These are phyloP conservation scores for Lecanoromycetidae sp. DNA, from an alignment of 2,329 filamentous ascomycete genomes.

Conservation along the genomic window DNA sequence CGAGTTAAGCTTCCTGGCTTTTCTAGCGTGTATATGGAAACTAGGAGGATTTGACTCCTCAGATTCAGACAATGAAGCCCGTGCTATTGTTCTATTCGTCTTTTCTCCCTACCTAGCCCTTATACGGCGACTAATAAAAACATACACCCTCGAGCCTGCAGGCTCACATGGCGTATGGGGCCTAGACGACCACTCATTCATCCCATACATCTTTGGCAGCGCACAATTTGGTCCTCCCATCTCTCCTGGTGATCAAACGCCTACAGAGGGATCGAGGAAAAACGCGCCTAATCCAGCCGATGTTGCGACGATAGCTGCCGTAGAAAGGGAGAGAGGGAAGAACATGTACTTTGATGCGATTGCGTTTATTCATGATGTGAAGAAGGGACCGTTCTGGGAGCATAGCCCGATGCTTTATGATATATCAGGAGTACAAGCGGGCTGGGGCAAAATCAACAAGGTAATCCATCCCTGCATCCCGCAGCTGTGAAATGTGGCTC, in stretches of 20 bases:
- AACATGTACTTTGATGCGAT: conserved; percentile 94
- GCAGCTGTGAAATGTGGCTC: too few relatives aligned
- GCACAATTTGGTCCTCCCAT: conserved; percentile 77
- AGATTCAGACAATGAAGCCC: conserved; percentile 48
- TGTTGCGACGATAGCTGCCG: conserved; percentile 52
- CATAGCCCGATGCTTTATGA: conserved; percentile 92
- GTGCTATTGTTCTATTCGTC: conserved; percentile 67
- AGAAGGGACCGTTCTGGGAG: conserved; percentile 92
- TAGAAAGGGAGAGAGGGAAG: conserved; percentile 50
- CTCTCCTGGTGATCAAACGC: conserved; percentile 42
- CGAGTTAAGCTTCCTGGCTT: conserved; percentile 88
- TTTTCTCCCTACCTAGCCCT: conserved; percentile 70
- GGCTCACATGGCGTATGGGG: conserved; percentile 98
- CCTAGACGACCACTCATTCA: conserved; percentile 90
- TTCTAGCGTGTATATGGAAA: conserved; percentile 84
- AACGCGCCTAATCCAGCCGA: conserved; percentile 59
- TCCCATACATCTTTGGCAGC: conserved; percentile 90
- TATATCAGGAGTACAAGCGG: conserved; percentile 76
- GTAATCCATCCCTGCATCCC: too few relatives aligned
- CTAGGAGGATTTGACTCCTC: conserved; percentile 62
- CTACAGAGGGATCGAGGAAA: conserved; percentile 64
- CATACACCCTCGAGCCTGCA: conserved; percentile 86
- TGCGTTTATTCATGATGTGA: conserved; percentile 95
- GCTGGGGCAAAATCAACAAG: conserved; percentile 99
- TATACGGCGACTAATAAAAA: conserved; percentile 69